These are phyloP conservation scores for Helenozyma baotianmanensis DNA, from an alignment of 805 yeast species.

Conservation along the genomic window DNA sequence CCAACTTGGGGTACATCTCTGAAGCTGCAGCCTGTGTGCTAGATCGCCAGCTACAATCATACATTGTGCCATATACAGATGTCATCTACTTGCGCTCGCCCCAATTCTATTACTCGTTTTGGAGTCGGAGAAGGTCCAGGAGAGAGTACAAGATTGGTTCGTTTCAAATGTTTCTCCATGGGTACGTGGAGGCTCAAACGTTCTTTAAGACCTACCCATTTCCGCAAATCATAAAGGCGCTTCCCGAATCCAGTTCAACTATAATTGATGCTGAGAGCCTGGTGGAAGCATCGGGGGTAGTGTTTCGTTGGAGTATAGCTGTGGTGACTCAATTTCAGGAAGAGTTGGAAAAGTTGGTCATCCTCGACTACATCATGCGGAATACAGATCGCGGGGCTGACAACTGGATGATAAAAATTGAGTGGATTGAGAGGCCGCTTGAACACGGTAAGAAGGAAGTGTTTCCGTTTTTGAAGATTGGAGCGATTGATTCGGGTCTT, in stretches of 20 bases:
- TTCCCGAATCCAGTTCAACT: slow-evolving; percentile 6
- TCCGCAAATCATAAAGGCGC: slow-evolving; percentile 29
- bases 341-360: slow-evolving; percentile 65
- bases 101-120: slow-evolving; percentile 49
- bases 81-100: slow-evolving; percentile 46
- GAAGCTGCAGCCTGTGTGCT: slow-evolving; percentile 69
- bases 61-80: slow-evolving; percentile 64
- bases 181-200: slow-evolving; percentile 56
- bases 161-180: slow-evolving; percentile 57
- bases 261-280: slow-evolving; percentile 3
- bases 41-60: slow-evolving; percentile 54
- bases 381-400: slow-evolving; percentile 73
- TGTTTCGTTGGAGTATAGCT: slow-evolving; percentile 51
- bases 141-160: slow-evolving; percentile 53
- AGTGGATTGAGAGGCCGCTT: slow-evolving; percentile 29
- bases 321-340: slow-evolving; percentile 48
- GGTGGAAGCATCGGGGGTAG: neutral
- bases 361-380: slow-evolving; percentile 66
- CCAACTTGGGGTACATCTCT: slow-evolving; percentile 66
- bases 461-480: slow-evolving; percentile 46
- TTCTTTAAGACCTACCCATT: slow-evolving; percentile 55
- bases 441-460: slow-evolving; percentile 7
- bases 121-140: slow-evolving; percentile 31
- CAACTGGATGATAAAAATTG: slow-evolving; percentile 70
- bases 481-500: slow-evolving; percentile 73